phyloP scores from a whole-genome alignment of 2,329 filamentous ascomycete genomes.

The Geosmithia putterillii region DNA sequence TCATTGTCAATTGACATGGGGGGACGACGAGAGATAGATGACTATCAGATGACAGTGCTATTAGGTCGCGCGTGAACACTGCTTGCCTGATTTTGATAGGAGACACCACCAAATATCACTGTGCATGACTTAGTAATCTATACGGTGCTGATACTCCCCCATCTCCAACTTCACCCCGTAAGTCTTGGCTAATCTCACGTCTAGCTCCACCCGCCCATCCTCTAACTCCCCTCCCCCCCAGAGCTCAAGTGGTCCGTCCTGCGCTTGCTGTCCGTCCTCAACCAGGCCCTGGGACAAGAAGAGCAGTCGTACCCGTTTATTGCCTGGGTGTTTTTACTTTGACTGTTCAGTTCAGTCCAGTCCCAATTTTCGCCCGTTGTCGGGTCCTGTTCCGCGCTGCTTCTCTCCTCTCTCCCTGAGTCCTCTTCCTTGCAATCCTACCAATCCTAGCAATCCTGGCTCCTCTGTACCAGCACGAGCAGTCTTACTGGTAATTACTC shows the following conservation, averaged over 20 bases:
- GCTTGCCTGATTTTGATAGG: not conserved
- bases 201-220: conserved; percentile 25
- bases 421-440: too few relatives aligned
- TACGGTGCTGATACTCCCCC: not conserved
- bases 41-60: not conserved
- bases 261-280: conserved; percentile 1
- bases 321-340: not conserved
- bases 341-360: not conserved
- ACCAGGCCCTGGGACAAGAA: not conserved
- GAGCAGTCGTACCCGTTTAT: not conserved
- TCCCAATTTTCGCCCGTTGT: not conserved
- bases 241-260: conserved; percentile 2
- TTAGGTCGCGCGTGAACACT: not conserved
- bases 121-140: not conserved
- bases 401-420: not conserved
- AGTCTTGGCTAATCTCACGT: conserved; percentile 25
- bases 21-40: not conserved
- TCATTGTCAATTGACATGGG: conserved; percentile 2
- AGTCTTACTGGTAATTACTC: too few relatives aligned
- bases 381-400: not conserved
- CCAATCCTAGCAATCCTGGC: too few relatives aligned
- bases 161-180: not conserved
- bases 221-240: conserved; percentile 9
- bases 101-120: not conserved
- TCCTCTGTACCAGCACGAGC: not conserved